A percentile compares a stretch with the other conserved stretches of the same genome.
These are phyloP conservation scores for Huntiella savannae DNA, from an alignment of 2,329 filamentous ascomycete genomes.

Conservation along the genomic window DNA sequence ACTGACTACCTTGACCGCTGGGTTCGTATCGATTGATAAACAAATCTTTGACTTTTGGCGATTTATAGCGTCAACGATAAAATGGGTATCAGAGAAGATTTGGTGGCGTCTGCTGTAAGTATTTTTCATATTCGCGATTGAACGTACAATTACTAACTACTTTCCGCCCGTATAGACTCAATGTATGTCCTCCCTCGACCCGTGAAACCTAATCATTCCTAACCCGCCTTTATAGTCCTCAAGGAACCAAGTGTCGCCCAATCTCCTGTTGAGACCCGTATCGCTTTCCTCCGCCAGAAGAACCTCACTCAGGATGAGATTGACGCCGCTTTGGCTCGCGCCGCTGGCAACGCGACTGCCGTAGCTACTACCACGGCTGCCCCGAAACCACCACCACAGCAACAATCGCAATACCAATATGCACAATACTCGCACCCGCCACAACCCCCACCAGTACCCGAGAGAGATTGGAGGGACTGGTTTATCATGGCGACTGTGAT, in stretches of 20 bases:
- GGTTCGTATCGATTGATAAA: neutral
- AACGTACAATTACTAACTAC: neutral
- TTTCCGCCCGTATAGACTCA: slow-evolving; percentile 19
- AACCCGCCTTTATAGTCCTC: slow-evolving; percentile 41
- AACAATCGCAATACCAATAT: slow-evolving; percentile 24
- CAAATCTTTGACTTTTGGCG: neutral
- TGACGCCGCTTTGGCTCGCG: slow-evolving; percentile 60
- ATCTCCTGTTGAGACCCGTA: slow-evolving; percentile 78
- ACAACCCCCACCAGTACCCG: slow-evolving; percentile 41
- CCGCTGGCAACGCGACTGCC: slow-evolving; percentile 53
- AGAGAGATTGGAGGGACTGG: slow-evolving; percentile 92
- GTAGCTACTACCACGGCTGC: slow-evolving; percentile 38
- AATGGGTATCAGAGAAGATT: slow-evolving; percentile 85
- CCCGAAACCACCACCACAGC: slow-evolving; percentile 25
- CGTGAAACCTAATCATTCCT: slow-evolving; percentile 10
- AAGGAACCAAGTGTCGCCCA: slow-evolving; percentile 82
- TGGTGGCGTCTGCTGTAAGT: slow-evolving; percentile 62
- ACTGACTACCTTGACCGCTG: no score
- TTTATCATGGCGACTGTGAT: slow-evolving; percentile 98
- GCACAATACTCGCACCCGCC: slow-evolving; percentile 24
- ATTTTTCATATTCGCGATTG: neutral
- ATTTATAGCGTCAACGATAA: neutral
- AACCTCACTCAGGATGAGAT: slow-evolving; percentile 95
- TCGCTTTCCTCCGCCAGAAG: slow-evolving; percentile 88
- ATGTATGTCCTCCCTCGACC: slow-evolving; percentile 20